Conservation (phyloP, 805 yeast species). For the Suhomyces pyralidae region DNA sequence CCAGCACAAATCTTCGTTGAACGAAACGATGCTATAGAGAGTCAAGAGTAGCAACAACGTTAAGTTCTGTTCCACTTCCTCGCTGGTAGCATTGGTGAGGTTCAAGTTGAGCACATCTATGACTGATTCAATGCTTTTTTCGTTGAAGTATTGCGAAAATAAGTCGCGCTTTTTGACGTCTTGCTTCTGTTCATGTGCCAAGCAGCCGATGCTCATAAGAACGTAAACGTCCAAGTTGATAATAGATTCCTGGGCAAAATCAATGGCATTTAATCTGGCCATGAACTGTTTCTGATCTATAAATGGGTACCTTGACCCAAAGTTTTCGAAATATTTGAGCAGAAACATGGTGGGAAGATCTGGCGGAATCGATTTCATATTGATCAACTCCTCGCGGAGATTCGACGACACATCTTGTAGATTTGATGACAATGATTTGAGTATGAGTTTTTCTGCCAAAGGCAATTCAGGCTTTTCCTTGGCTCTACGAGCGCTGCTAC, state of each 20-base stretch:
- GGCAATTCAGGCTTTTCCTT: conserved; percentile 2
- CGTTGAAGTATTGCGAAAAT: conserved; percentile 31
- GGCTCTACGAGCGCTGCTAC: conserved; percentile 9
- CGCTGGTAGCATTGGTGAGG: conserved; percentile 10
- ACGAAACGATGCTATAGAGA: conserved; percentile 28
- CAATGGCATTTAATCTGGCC: conserved; percentile 21
- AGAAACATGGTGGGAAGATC: conserved; percentile 30
- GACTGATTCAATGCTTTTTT: conserved; percentile 29
- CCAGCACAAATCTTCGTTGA: conserved; percentile 31
- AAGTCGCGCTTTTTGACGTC: conserved; percentile 13
- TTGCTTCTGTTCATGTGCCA: conserved; percentile 29
- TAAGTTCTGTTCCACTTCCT: conserved; percentile 26
- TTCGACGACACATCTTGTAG: conserved; percentile 3
- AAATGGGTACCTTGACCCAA: conserved; percentile 35
- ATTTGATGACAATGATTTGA: conserved; percentile 1
- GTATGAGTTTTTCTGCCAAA: conserved; percentile 1
- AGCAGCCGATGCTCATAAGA: conserved; percentile 38
- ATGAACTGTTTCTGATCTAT: conserved; percentile 21
- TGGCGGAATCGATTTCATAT: conserved; percentile 29
- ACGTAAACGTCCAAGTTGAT: conserved; percentile 37
- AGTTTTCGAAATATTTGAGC: conserved; percentile 36
- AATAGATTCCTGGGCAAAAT: conserved; percentile 34
- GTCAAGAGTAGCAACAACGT: conserved; percentile 30
- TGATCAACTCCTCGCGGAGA: conserved; percentile 33
- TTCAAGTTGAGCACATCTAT: conserved; percentile 32